These are phyloP conservation scores for Chondrus crispus DNA, from an alignment of 23 red algal genomes.

Conservation along the genomic window DNA sequence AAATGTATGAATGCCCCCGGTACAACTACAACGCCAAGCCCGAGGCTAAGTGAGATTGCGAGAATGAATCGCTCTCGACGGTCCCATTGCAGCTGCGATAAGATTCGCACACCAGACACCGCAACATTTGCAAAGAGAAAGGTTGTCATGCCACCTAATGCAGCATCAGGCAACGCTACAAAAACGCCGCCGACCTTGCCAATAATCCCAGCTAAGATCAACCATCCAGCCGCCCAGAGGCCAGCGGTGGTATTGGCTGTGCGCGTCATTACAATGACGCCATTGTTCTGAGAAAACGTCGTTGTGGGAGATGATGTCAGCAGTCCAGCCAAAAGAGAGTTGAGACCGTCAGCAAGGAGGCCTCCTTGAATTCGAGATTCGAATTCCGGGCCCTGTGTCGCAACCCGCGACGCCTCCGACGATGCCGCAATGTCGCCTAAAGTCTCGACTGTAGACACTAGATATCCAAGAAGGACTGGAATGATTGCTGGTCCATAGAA, in stretches of 20 bases:
- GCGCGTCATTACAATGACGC: conserved; percentile 67
- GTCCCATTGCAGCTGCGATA: conserved; percentile 50
- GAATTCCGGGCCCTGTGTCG: conserved; percentile 27
- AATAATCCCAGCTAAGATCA: conserved; percentile 64
- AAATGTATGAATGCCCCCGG: conserved; percentile 43
- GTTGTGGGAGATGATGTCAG: conserved; percentile 60
- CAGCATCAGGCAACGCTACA: conserved; percentile 71
- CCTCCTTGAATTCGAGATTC: conserved; percentile 68
- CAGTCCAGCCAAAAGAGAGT: conserved; percentile 62
- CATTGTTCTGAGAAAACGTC: conserved; percentile 91
- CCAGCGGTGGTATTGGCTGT: conserved; percentile 59
- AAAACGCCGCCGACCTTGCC: conserved; percentile 76
- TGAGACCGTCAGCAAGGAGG: conserved; percentile 66
- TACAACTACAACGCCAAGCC: conserved; percentile 49
- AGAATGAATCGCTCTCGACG: conserved; percentile 69
- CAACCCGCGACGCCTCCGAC: conserved; percentile 68
- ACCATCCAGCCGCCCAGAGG: conserved; percentile 37
- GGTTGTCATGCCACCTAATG: conserved; percentile 72
- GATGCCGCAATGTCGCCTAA: conserved; percentile 68
- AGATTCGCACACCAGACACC: conserved; percentile 67
- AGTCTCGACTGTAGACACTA: conserved; percentile 59
- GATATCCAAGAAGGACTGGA: conserved; percentile 59
- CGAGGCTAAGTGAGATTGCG: conserved; percentile 34
- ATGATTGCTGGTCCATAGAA: conserved; percentile 71
- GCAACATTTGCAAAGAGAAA: conserved; percentile 84